These are phyloP conservation scores for Candida succiphila DNA, from an alignment of 805 yeast species.

Conservation along the genomic window DNA sequence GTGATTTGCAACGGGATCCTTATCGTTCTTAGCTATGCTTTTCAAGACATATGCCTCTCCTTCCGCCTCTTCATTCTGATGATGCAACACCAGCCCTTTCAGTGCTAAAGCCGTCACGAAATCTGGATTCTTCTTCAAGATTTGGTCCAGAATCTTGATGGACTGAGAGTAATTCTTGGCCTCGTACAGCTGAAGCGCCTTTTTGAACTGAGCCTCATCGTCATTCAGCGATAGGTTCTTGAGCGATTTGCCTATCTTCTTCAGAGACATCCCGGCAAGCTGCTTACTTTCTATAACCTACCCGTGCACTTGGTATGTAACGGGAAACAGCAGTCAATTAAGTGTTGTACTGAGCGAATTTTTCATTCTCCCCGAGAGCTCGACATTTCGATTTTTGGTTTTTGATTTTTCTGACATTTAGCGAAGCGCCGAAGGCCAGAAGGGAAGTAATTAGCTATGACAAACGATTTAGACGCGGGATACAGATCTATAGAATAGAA, in stretches of 20 bases:
- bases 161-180: slow-evolving; percentile 81
- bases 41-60: slow-evolving; percentile 51
- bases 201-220: slow-evolving; percentile 69
- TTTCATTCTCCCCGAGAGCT: too few species aligned
- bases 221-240: slow-evolving; percentile 22
- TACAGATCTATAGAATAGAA: too few species aligned
- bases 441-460: too few species aligned
- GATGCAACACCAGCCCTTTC: slow-evolving; percentile 64
- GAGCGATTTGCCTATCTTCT: neutral
- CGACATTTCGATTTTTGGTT: too few species aligned
- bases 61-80: slow-evolving; percentile 49
- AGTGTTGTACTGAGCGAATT: too few species aligned
- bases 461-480: too few species aligned
- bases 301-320: too few species aligned
- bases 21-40: slow-evolving; percentile 50
- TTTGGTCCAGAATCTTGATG: slow-evolving; percentile 60
- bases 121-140: slow-evolving; percentile 63
- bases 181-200: slow-evolving; percentile 79
- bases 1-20: slow-evolving; percentile 70
- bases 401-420: too few species aligned
- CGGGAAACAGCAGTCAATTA: too few species aligned
- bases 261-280: neutral
- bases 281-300: too few species aligned
- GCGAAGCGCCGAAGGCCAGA: too few species aligned
- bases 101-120: slow-evolving; percentile 79